Conservation (phyloP, 2,329 filamentous ascomycete genomes). For the Periconia digitata region DNA sequence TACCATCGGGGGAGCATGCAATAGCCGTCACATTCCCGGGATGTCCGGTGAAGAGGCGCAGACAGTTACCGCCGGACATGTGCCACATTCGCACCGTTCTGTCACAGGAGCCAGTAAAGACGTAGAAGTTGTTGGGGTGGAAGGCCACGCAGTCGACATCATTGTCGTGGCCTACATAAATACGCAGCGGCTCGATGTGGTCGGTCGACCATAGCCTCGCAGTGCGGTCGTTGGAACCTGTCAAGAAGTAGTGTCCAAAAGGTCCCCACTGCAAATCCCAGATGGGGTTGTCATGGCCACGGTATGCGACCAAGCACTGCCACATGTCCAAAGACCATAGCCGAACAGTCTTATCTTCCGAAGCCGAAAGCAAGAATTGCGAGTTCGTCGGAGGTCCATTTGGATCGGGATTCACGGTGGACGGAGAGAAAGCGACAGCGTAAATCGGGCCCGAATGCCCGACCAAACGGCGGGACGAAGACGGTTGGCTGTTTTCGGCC, state of each 20-base stretch:
- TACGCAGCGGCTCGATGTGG: slow-evolving; percentile 82
- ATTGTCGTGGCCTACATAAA: slow-evolving; percentile 90
- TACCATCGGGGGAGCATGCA: slow-evolving; percentile 84
- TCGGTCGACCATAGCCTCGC: slow-evolving; percentile 91
- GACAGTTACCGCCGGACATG: slow-evolving; percentile 80
- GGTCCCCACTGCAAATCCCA: slow-evolving; percentile 89
- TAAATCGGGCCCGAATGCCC: slow-evolving; percentile 92
- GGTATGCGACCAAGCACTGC: slow-evolving; percentile 92
- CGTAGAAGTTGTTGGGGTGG: slow-evolving; percentile 90
- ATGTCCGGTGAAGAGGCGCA: slow-evolving; percentile 91
- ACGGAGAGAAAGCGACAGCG: slow-evolving; percentile 83
- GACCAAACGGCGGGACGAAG: slow-evolving; percentile 74
- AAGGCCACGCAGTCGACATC: slow-evolving; percentile 90
- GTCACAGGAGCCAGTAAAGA: slow-evolving; percentile 91
- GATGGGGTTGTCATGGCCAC: slow-evolving; percentile 85
- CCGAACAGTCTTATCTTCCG: slow-evolving; percentile 83
- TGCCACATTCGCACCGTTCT: slow-evolving; percentile 98
- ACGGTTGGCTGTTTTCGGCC: slow-evolving; percentile 59
- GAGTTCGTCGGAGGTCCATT: slow-evolving; percentile 59
- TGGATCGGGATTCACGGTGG: slow-evolving; percentile 53
- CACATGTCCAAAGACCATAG: slow-evolving; percentile 92
- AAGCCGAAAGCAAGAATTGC: slow-evolving; percentile 82
- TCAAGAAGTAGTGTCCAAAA: slow-evolving; percentile 92
- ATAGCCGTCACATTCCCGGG: slow-evolving; percentile 83
- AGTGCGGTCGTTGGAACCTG: slow-evolving; percentile 84